Conservation (phyloP, 2,329 filamentous ascomycete species). For the Gliomastix tumulicola region DNA sequence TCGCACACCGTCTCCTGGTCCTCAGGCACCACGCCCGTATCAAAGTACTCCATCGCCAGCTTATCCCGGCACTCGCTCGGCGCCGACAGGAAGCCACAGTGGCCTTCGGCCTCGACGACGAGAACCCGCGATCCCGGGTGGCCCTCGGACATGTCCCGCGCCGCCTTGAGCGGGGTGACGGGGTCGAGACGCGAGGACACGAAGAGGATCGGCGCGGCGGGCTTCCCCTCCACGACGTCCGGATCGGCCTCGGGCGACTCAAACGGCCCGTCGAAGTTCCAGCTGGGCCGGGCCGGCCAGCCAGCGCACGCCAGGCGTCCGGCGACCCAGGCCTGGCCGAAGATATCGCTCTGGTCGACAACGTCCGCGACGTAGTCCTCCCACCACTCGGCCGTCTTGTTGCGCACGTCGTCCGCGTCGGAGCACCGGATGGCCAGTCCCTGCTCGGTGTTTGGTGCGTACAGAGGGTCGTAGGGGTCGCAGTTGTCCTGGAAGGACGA, state of each 20-base stretch:
- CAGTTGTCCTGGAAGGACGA: background rate
- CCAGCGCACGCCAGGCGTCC: slow-evolving; percentile 30
- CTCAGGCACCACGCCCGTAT: slow-evolving; percentile 15
- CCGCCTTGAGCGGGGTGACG: slow-evolving; percentile 33
- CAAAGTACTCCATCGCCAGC: slow-evolving; percentile 4
- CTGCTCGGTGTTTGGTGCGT: slow-evolving; percentile 11
- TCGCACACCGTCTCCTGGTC: slow-evolving; percentile 11
- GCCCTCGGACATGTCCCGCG: slow-evolving; percentile 16
- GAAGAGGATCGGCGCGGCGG: slow-evolving; percentile 34
- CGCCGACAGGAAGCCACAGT: slow-evolving; percentile 10
- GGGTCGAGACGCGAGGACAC: slow-evolving; percentile 34
- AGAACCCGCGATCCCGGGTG: slow-evolving; percentile 19
- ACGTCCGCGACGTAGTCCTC: slow-evolving; percentile 18
- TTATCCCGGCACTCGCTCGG: slow-evolving; percentile 11
- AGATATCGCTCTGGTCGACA: slow-evolving; percentile 15
- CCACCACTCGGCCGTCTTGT: slow-evolving; percentile 15
- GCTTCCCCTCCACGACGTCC: slow-evolving; percentile 16
- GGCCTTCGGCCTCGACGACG: slow-evolving; percentile 19
- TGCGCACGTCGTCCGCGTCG: slow-evolving; percentile 20
- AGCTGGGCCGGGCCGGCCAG: slow-evolving; percentile 27
- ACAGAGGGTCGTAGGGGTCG: background rate
- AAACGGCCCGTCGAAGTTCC: slow-evolving; percentile 29
- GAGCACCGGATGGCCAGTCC: slow-evolving; percentile 20
- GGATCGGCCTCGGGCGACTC: slow-evolving; percentile 15
- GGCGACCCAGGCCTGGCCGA: slow-evolving; percentile 23